Conservation (phyloP, 345 rosid species). For the Gossypium bickii region DNA sequence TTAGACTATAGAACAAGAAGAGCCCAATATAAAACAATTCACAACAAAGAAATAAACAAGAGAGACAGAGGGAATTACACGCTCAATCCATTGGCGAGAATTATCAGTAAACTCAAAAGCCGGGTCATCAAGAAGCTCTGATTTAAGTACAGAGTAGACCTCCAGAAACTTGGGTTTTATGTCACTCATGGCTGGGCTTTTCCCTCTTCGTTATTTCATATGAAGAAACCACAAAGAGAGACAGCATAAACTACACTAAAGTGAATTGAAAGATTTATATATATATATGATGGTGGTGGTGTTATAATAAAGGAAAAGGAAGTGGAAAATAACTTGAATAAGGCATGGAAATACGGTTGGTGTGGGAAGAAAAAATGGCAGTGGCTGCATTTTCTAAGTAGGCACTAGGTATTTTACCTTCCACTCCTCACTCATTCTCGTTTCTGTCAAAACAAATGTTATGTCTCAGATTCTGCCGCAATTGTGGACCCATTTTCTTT, state of each 20-base stretch:
- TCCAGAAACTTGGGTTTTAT: conserved; percentile 2
- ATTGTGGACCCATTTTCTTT: background rate
- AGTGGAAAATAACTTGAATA: background rate
- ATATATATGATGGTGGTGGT: background rate
- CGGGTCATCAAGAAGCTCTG: conserved; percentile 77
- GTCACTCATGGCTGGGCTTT: background rate
- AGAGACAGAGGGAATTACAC: conserved; percentile 29
- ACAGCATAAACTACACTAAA: background rate
- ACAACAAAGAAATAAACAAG: background rate
- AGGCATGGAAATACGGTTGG: background rate
- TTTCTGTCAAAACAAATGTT: too few relatives aligned
- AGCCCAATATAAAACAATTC: background rate
- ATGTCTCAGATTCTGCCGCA: too few relatives aligned
- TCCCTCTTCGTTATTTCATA: background rate
- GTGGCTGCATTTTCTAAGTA: background rate
- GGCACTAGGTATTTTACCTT: background rate
- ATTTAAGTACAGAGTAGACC: conserved; percentile 36
- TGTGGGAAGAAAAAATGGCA: background rate
- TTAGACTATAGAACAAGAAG: background rate
- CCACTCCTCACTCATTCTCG: too few relatives aligned
- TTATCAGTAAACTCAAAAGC: conserved; percentile 71
- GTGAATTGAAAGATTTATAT: background rate
- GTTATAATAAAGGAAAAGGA: background rate
- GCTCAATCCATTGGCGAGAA: conserved; percentile 76
- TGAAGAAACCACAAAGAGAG: background rate